Evolutionary conservation across 306 rosid species (phyloP).

Genomic region (Adenanthera pavonina): DNA sequence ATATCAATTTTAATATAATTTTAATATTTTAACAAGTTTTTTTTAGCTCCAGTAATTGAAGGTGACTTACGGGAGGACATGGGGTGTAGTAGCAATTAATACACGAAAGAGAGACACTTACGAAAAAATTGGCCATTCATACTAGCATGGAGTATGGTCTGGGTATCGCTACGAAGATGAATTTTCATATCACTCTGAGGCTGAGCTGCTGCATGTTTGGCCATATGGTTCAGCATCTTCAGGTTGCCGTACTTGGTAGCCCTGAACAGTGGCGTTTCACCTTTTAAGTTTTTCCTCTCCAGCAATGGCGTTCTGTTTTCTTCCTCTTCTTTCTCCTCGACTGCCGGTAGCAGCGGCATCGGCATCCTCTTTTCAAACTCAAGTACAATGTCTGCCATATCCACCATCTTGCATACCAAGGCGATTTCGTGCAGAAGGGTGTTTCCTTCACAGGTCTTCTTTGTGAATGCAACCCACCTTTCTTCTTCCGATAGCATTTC

Average conservation of each 20-base stretch:
- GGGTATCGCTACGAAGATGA: background rate
- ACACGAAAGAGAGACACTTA: background rate
- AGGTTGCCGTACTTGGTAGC: conserved; percentile 27
- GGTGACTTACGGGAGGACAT: too few relatives aligned
- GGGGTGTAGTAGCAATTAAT: too few relatives aligned
- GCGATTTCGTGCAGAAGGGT: background rate
- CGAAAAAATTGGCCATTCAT: background rate
- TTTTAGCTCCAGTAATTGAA: too few relatives aligned
- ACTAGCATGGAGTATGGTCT: background rate
- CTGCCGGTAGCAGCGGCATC: background rate
- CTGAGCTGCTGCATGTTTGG: background rate
- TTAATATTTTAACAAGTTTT: too few relatives aligned
- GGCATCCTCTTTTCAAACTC: background rate
- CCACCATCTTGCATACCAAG: background rate
- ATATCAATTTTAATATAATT: too few relatives aligned
- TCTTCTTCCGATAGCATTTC: background rate
- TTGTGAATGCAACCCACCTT: background rate
- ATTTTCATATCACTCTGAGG: background rate
- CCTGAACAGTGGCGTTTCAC: conserved; percentile 36
- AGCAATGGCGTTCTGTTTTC: background rate
- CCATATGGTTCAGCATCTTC: background rate
- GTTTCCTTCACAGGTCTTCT: background rate
- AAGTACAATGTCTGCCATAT: background rate
- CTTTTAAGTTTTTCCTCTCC: background rate
- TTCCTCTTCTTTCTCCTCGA: background rate